Percentiles rank a stretch among this genome's conserved stretches.
Conservation (phyloP, 192 early-diverging fungal species). For the Coemansia nantahalensis region DNA sequence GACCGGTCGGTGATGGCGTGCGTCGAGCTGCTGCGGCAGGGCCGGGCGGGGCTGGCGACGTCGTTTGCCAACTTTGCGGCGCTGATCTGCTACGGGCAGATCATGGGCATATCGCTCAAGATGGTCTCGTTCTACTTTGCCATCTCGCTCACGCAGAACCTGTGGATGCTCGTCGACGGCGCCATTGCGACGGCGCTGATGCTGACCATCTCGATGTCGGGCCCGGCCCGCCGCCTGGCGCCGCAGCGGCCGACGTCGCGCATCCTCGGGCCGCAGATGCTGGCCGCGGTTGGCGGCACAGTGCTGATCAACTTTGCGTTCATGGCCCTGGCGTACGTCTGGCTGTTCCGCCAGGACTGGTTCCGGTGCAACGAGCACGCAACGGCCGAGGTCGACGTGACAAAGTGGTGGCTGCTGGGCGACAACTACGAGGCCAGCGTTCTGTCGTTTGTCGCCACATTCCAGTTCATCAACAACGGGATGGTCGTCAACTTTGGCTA, state of each 20-base stretch:
- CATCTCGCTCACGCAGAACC: conserved; percentile 55
- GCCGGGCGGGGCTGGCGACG: conserved; percentile 58
- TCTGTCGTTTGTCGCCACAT: conserved; percentile 57
- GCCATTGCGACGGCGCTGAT: conserved; percentile 54
- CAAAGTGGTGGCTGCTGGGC: conserved; percentile 68
- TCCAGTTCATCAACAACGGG: conserved; percentile 69
- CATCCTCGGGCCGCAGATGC: conserved; percentile 62
- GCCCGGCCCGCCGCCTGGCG: conserved; percentile 48
- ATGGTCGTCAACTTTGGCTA: conserved; percentile 66
- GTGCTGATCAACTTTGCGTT: conserved; percentile 61
- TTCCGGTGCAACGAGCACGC: conserved; percentile 42
- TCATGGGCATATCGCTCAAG: conserved; percentile 50
- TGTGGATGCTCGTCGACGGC: conserved; percentile 71
- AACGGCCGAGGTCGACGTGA: conserved; percentile 54
- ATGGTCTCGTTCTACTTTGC: conserved; percentile 63
- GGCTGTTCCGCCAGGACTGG: conserved; percentile 56
- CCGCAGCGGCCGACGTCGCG: conserved; percentile 59
- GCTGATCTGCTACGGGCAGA: conserved; percentile 60
- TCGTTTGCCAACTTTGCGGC: conserved; percentile 66
- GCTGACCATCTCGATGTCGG: conserved; percentile 52
- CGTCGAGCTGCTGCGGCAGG: conserved; percentile 54
- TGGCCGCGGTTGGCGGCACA: conserved; percentile 58
- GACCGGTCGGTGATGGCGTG: conserved; percentile 64
- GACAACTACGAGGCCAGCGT: conserved; percentile 70
- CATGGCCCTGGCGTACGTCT: conserved; percentile 19